phyloP scores from a whole-genome alignment of 495 filamentous ascomycete genomes.

The Sordaria brevicollis region DNA sequence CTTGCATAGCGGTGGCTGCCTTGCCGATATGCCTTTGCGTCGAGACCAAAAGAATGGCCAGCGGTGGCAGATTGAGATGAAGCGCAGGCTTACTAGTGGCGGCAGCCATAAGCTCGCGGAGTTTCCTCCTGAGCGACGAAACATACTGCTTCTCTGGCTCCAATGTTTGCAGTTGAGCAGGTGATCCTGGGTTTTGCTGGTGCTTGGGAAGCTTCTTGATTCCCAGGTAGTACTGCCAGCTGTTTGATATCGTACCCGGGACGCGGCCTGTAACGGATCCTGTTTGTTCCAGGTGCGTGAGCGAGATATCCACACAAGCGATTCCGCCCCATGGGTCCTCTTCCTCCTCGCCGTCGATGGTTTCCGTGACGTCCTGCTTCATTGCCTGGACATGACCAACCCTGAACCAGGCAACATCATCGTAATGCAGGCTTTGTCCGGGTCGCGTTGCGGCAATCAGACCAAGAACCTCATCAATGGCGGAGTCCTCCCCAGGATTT shows the following conservation, averaged over 20 bases:
- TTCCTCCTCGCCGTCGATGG: slow-evolving; percentile 34
- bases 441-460: slow-evolving; percentile 28
- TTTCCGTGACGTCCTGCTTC: slow-evolving; percentile 39
- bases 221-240: slow-evolving; percentile 82
- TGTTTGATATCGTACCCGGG: slow-evolving; percentile 59
- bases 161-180: slow-evolving; percentile 33
- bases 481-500: slow-evolving; percentile 45
- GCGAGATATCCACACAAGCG: slow-evolving; percentile 68
- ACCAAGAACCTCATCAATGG: slow-evolving; percentile 52
- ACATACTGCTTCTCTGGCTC: slow-evolving; percentile 36
- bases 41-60: slow-evolving; percentile 78
- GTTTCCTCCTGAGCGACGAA: slow-evolving; percentile 58
- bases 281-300: slow-evolving; percentile 78
- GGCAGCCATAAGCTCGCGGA: slow-evolving; percentile 78
- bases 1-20: slow-evolving; percentile 58
- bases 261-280: slow-evolving; percentile 71
- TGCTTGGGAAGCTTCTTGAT: slow-evolving; percentile 44
- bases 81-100: slow-evolving; percentile 82
- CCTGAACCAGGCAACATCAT: slow-evolving; percentile 81
- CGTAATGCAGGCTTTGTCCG: slow-evolving; percentile 25
- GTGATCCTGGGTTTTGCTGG: slow-evolving; percentile 15
- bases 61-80: slow-evolving; percentile 73
- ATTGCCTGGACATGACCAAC: slow-evolving; percentile 59
- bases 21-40: slow-evolving; percentile 92
- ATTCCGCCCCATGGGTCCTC: slow-evolving; percentile 74